These are phyloP conservation scores for Pythium vanterpoolii DNA, from an alignment of 352 stramenopile species.

Conservation along the genomic window DNA sequence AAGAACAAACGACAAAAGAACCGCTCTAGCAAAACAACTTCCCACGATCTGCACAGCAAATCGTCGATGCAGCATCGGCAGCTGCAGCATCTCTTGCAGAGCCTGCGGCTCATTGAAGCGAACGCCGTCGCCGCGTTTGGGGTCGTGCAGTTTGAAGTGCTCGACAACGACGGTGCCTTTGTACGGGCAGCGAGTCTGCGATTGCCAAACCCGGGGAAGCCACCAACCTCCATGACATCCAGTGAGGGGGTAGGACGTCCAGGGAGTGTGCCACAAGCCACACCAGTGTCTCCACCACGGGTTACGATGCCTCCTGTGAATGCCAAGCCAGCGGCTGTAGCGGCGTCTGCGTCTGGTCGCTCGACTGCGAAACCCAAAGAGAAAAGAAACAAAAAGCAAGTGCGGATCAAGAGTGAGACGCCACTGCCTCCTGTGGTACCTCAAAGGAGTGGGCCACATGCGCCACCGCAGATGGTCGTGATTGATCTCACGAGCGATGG, in stretches of 20 bases:
- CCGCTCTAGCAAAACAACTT: neutral
- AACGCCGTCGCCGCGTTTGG: constrained; percentile 12
- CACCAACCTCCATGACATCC: neutral
- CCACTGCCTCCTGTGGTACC: neutral
- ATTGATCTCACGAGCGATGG: constrained; percentile 20
- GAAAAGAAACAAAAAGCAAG: neutral
- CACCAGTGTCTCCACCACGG: neutral
- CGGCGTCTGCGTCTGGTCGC: no score
- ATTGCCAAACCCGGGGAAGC: constrained; percentile 4
- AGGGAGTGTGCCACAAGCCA: neutral
- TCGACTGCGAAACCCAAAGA: neutral
- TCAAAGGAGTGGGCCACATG: neutral
- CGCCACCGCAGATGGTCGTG: neutral
- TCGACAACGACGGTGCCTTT: constrained; percentile 6
- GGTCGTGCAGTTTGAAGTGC: constrained; percentile 11
- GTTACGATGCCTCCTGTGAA: neutral
- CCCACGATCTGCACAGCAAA: neutral
- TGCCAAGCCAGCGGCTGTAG: neutral
- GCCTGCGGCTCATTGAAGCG: constrained; percentile 18
- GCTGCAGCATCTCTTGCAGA: constrained; percentile 14
- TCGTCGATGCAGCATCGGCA: constrained; percentile 19
- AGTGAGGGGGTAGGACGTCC: neutral
- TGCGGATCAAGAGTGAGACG: constrained; percentile 1
- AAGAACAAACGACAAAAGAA: constrained; percentile 1
- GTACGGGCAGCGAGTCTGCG: constrained; percentile 4